A percentile compares a stretch with the other conserved stretches of the same genome.
Conservation (phyloP, 2,329 filamentous ascomycete genomes). For the Monilinia vaccinii-corymbosi region DNA sequence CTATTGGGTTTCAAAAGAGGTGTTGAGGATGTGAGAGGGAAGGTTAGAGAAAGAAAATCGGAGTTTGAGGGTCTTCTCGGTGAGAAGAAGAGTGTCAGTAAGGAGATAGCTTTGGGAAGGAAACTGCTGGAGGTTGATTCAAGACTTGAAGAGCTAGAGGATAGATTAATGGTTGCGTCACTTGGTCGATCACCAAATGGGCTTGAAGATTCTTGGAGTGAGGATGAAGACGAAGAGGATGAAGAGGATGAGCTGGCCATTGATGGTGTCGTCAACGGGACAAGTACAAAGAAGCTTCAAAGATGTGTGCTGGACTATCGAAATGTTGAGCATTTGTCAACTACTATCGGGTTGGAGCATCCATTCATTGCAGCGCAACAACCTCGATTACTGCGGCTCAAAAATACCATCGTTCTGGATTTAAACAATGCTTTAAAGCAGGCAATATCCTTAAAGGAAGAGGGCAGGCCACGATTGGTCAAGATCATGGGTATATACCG, state of each 20-base stretch:
- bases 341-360: slow-evolving; percentile 45
- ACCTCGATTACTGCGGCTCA: slow-evolving; percentile 45
- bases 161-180: slow-evolving; percentile 45
- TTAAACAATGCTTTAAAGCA: slow-evolving; percentile 54
- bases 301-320: slow-evolving; percentile 49
- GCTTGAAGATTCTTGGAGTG: slow-evolving; percentile 27
- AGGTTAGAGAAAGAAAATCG: slow-evolving; percentile 52
- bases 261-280: slow-evolving; percentile 26
- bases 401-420: slow-evolving; percentile 55
- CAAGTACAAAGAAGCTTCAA: slow-evolving; percentile 34
- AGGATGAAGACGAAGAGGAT: slow-evolving; percentile 34
- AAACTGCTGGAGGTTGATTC: slow-evolving; percentile 60
- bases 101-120: slow-evolving; percentile 51
- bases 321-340: slow-evolving; percentile 42
- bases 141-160: slow-evolving; percentile 53
- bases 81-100: slow-evolving; percentile 58
- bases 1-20: slow-evolving; percentile 78
- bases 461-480: slow-evolving; percentile 37
- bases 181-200: slow-evolving; percentile 23
- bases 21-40: slow-evolving; percentile 61
- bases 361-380: slow-evolving; percentile 54
- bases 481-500: slow-evolving; percentile 51
- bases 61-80: slow-evolving; percentile 54
- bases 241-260: slow-evolving; percentile 27
- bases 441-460: slow-evolving; percentile 35